phyloP scores from a whole-genome alignment of 2,329 filamentous ascomycete genomes.

The Penicillium thymicola region DNA sequence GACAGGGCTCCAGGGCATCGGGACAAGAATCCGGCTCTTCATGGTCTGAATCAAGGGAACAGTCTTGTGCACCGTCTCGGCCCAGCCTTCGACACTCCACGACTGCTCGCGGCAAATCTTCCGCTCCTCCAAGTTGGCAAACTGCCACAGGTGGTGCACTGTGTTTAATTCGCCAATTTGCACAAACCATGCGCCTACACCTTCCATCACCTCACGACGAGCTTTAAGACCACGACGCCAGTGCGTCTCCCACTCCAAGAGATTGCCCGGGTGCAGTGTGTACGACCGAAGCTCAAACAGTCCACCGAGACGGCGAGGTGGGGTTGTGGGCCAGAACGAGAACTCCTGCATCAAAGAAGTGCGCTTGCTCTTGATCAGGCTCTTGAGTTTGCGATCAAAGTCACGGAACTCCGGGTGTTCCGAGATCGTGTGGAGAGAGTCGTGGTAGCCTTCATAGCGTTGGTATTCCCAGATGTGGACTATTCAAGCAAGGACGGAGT shows the following conservation, averaged over 20 bases:
- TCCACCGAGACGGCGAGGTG: constrained; percentile 83
- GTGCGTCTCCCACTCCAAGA: constrained; percentile 98
- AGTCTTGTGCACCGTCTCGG: constrained; percentile 96
- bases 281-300: constrained; percentile 96
- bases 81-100: constrained; percentile 94
- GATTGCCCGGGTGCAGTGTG: constrained; percentile 89
- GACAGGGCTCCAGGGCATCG: constrained; percentile 95
- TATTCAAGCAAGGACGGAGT: constrained; percentile 45
- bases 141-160: constrained; percentile 98
- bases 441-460: constrained; percentile 92
- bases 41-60: constrained; percentile 95
- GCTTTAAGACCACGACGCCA: constrained; percentile 92
- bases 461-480: constrained; percentile 99
- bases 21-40: constrained; percentile 89
- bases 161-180: constrained; percentile 97
- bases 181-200: constrained; percentile 96
- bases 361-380: constrained; percentile 78
- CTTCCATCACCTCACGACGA: constrained; percentile 95
- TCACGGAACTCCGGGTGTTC: constrained; percentile 76
- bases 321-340: constrained; percentile 96
- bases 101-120: constrained; percentile 88
- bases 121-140: constrained; percentile 92
- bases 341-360: constrained; percentile 98
- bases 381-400: constrained; percentile 81
- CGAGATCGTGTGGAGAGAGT: constrained; percentile 80